Percentiles rank a stretch among this genome's conserved stretches.
Conservation (phyloP, 192 early-diverging fungal species). For the Dissophora globulifera region DNA sequence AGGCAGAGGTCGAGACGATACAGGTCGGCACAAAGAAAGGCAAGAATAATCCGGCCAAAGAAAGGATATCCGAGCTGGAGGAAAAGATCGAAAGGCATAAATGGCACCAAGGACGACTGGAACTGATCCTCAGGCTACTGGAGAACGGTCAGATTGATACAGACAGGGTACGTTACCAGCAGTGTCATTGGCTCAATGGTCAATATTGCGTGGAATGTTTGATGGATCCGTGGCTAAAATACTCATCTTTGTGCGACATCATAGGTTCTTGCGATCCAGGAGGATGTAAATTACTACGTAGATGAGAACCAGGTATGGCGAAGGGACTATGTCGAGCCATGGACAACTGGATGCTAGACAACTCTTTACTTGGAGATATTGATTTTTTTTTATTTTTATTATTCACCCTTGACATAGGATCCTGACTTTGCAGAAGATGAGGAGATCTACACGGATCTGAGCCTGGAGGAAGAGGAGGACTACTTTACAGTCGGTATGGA, state of each 20-base stretch:
- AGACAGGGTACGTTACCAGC: conserved; percentile 90
- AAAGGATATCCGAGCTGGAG: conserved; percentile 77
- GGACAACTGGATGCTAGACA: background rate
- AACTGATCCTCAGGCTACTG: conserved; percentile 91
- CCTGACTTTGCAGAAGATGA: conserved; percentile 95
- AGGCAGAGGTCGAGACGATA: conserved; percentile 88
- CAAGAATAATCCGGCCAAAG: conserved; percentile 85
- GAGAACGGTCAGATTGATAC: conserved; percentile 91
- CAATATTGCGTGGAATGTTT: too few relatives aligned
- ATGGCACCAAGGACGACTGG: conserved; percentile 89
- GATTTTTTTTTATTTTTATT: too few relatives aligned
- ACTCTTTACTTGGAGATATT: background rate
- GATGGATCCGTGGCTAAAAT: too few relatives aligned
- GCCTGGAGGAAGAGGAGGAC: conserved; percentile 91
- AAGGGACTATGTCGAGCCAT: background rate
- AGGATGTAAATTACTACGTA: conserved; percentile 94
- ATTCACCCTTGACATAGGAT: too few relatives aligned
- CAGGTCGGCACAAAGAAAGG: conserved; percentile 74
- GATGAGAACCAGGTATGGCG: conserved; percentile 77
- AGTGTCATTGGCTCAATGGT: too few relatives aligned
- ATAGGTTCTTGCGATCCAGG: conserved; percentile 84
- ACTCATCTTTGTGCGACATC: too few relatives aligned
- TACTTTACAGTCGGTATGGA: conserved; percentile 81
- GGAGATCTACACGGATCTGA: conserved; percentile 92
- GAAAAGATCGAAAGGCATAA: conserved; percentile 89